Evolutionary conservation across 495 filamentous ascomycete species (phyloP).

Genomic region (Trichoderma gamsii): DNA sequence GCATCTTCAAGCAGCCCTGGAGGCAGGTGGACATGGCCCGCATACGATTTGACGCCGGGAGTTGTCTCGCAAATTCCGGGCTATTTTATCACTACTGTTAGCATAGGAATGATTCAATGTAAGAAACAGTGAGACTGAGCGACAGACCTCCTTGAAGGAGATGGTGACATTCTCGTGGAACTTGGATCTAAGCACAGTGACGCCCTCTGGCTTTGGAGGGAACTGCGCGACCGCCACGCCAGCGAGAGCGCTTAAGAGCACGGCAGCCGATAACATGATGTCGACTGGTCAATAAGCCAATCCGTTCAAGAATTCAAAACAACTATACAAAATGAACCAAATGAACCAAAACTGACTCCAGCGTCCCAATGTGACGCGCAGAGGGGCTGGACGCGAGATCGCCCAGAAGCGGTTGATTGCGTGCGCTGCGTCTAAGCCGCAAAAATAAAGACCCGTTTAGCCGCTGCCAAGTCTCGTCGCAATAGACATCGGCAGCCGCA

Average conservation of each 20-base stretch:
- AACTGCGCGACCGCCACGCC: conserved; percentile 47
- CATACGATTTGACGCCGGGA: conserved; percentile 48
- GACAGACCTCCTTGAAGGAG: conserved; percentile 54
- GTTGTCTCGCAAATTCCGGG: conserved; percentile 48
- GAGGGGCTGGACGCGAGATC: neutral
- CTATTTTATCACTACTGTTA: conserved; percentile 7
- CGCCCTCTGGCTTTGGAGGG: conserved; percentile 28
- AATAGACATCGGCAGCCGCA: too few species aligned
- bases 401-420: neutral
- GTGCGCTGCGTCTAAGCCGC: neutral
- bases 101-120: neutral
- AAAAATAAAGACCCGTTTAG: neutral
- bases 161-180: conserved; percentile 52
- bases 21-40: conserved; percentile 45
- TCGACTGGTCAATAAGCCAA: too few species aligned
- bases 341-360: too few species aligned
- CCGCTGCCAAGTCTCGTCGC: neutral
- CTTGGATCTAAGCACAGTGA: conserved; percentile 49
- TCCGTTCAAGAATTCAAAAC: neutral
- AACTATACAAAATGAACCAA: too few species aligned
- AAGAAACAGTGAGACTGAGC: neutral
- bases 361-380: too few species aligned
- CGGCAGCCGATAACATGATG: conserved; percentile 6
- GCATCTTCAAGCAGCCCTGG: conserved; percentile 17
- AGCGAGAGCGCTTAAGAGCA: conserved; percentile 11